A percentile compares a stretch with the other conserved stretches of the same genome.
These are phyloP conservation scores for Pythium dissimile DNA, from an alignment of 352 stramenopile species.

Conservation along the genomic window DNA sequence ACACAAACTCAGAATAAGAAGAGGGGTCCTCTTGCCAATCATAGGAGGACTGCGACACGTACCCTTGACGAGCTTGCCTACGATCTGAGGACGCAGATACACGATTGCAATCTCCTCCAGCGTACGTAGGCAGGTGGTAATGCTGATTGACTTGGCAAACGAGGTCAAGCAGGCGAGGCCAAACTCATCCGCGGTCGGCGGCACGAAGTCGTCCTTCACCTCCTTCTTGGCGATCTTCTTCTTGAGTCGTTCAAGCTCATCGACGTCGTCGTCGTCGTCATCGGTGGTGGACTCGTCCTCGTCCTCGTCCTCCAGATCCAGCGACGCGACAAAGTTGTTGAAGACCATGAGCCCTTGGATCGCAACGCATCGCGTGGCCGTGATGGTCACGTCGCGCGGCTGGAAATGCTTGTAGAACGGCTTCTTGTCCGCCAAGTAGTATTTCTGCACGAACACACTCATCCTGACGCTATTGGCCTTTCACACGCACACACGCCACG, in stretches of 20 bases:
- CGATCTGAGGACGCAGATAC: constrained; percentile 47
- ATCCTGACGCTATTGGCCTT: constrained; percentile 27
- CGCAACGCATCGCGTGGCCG: constrained; percentile 50
- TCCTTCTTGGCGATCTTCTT: constrained; percentile 22
- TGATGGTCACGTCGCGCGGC: constrained; percentile 59
- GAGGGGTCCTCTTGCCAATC: background rate
- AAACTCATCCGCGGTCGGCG: constrained; percentile 60
- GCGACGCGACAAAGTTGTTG: constrained; percentile 72
- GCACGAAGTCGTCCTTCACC: constrained; percentile 38
- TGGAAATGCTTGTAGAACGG: constrained; percentile 85
- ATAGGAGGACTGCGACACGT: background rate
- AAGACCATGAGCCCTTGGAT: constrained; percentile 74
- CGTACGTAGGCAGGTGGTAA: constrained; percentile 74
- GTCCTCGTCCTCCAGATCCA: constrained; percentile 61
- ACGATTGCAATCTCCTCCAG: constrained; percentile 65
- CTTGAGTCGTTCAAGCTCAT: constrained; percentile 13
- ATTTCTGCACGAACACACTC: constrained; percentile 53
- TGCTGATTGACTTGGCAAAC: constrained; percentile 76
- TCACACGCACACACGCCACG: background rate
- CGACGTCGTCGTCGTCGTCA: constrained; percentile 31
- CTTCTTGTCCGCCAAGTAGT: constrained; percentile 84
- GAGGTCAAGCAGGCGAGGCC: constrained; percentile 43
- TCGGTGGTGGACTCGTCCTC: constrained; percentile 39
- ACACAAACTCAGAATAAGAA: background rate
- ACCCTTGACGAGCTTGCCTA: constrained; percentile 85